Evolutionary conservation across 768 basidiomycete species (phyloP).

Genomic region (Leccinum ochraceum): DNA sequence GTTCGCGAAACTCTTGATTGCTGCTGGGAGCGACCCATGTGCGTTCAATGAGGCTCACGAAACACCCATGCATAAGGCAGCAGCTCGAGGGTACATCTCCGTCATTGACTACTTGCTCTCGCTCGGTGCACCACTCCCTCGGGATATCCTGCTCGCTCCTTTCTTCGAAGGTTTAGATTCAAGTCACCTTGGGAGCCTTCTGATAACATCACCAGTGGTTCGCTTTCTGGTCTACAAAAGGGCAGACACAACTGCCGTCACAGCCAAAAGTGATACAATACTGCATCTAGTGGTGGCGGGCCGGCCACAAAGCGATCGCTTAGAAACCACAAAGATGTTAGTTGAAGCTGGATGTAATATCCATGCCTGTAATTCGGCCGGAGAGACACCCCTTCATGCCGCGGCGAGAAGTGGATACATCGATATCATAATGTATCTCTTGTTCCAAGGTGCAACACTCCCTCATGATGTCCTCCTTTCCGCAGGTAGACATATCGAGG

Average conservation of each 20-base stretch:
- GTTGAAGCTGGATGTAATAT: not conserved
- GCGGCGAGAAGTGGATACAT: not conserved
- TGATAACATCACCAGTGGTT: no score
- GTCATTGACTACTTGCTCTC: constrained; percentile 1
- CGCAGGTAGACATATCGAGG: no score
- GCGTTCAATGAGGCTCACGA: not conserved
- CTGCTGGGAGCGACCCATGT: not conserved
- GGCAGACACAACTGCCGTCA: no score
- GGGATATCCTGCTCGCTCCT: not conserved
- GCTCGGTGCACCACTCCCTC: not conserved
- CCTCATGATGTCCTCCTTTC: not conserved
- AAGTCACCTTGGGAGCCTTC: no score
- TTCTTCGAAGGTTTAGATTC: no score
- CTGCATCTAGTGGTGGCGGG: no score
- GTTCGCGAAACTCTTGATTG: not conserved
- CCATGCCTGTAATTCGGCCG: not conserved
- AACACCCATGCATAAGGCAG: not conserved
- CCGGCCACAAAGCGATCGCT: no score
- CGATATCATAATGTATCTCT: not conserved
- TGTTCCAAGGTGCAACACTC: not conserved
- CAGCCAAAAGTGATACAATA: no score
- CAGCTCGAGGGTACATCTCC: not conserved
- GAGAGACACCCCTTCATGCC: not conserved
- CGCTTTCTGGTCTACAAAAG: no score
- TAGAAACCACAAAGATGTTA: no score